phyloP scores from a whole-genome alignment of 306 rosid species.

The Fragaria ananassa region DNA sequence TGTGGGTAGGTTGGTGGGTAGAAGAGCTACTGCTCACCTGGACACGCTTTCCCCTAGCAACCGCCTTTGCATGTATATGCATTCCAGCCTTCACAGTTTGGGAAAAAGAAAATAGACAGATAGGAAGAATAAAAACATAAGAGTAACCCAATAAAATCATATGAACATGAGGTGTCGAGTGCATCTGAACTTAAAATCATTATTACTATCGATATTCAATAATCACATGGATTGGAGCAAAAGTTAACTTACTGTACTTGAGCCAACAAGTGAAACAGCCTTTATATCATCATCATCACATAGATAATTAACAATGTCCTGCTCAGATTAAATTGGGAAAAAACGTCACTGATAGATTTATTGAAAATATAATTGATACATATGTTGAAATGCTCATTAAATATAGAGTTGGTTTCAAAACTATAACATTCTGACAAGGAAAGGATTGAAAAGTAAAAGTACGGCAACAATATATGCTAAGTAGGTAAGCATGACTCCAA shows the following conservation, averaged over 20 bases:
- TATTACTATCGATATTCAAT: not conserved
- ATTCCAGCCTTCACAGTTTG: constrained; percentile 50
- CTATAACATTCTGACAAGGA: not conserved
- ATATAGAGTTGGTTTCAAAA: not conserved
- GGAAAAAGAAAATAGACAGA: constrained; percentile 10
- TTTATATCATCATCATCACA: constrained; percentile 69
- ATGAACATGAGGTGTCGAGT: not conserved
- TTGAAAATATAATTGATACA: constrained; percentile 13
- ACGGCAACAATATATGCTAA: not conserved
- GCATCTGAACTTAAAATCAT: constrained; percentile 5
- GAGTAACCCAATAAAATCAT: constrained; percentile 8
- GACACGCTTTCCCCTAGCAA: constrained; percentile 64
- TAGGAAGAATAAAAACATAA: constrained; percentile 15
- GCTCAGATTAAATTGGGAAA: constrained; percentile 24
- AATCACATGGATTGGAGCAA: constrained; percentile 12
- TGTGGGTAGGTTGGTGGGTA: not conserved
- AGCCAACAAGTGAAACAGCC: constrained; percentile 57
- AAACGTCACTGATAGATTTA: constrained; percentile 10
- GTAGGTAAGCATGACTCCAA: not conserved
- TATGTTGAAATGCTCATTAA: not conserved
- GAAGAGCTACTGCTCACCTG: constrained; percentile 44
- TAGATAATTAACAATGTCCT: constrained; percentile 56
- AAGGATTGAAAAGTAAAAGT: not conserved
- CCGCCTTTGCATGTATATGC: constrained; percentile 59
- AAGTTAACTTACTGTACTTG: constrained; percentile 52